Evolutionary conservation across 192 early-diverging fungal genomes (phyloP), one percentile per base, ranked within the genome.

Genomic region (Podila epicladia): DNA sequence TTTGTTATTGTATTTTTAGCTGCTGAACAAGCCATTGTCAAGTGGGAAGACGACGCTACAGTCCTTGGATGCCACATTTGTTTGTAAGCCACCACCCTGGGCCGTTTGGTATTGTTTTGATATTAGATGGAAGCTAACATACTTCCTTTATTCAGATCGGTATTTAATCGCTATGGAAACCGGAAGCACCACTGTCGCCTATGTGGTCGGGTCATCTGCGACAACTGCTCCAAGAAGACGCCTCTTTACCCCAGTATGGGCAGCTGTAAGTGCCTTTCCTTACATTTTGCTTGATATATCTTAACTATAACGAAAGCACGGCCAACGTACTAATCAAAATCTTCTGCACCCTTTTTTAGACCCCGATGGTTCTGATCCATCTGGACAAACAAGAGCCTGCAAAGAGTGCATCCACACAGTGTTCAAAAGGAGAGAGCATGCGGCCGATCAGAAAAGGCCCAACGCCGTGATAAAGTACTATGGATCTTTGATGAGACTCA

Each of bases 171-270:
- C n/a, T 73, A 92, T 31, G 82, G 88, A 2, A 87, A 88, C 64
- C 88, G 93, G 26, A 86, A 90, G 20, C 93, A 94, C 66, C 93
- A 94, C 72, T 94, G 93, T 66, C 86, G 93, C 11, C 67, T 94
- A 5, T 94, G 93, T 65, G 93, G 93, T 8, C 84, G 89, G 8
- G 85, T 92, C 9, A 77, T 92, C 11, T 92, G 92, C 68, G 87
- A 82, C 41, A 83, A 86, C 33, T 93, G 92, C 66, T 92, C 91
- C 4, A 71, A 68, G 4, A 84, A 69, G 68, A 77, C 82, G n/a
- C 73, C 83, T 5, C 60, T 85, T 12, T 83, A 82, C 61, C 38
- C 84, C 38, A 73, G 77, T 67, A 87, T 87, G 82, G 68, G 71
- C 26, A 67, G 71, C 60, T 83, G 84, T 85, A 80, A 70, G 70